Conservation (phyloP, 225 moss, liverwort and hornwort species). For the Straminergon stramineum region DNA sequence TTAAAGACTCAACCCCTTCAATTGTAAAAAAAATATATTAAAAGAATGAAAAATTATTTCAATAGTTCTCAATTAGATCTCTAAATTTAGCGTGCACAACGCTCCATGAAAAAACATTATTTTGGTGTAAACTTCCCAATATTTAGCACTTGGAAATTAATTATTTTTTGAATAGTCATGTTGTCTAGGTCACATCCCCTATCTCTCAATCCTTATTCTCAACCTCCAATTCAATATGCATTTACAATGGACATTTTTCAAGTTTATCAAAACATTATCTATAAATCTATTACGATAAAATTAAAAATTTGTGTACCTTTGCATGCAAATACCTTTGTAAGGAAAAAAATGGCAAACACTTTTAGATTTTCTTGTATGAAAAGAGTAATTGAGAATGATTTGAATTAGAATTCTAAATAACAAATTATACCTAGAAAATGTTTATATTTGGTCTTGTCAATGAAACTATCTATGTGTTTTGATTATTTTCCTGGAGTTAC, state of each 20-base stretch:
- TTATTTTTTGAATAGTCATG: neutral
- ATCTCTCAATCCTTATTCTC: neutral
- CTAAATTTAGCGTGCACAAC: neutral
- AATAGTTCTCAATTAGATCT: too few species aligned
- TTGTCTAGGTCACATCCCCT: neutral
- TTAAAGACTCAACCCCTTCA: too few species aligned
- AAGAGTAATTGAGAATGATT: neutral
- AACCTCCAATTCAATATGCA: neutral
- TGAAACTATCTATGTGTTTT: neutral
- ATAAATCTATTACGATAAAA: neutral
- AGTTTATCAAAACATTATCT: neutral
- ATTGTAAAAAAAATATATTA: too few species aligned
- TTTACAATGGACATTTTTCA: rapidly evolving
- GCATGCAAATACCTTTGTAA: neutral
- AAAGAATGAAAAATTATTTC: neutral
- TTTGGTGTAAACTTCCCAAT: neutral
- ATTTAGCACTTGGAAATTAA: neutral
- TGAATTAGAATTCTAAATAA: neutral
- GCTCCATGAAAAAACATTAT: rapidly evolving
- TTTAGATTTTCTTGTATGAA: too few species aligned
- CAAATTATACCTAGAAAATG: neutral
- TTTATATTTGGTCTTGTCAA: too few species aligned
- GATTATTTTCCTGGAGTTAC: neutral
- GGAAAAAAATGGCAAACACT: neutral
- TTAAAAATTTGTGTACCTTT: neutral